A percentile compares a stretch with the other conserved stretches of the same genome.
Evolutionary conservation across 139 green algal species (phyloP).

Genomic region (Tetratostichococcus sp.): DNA sequence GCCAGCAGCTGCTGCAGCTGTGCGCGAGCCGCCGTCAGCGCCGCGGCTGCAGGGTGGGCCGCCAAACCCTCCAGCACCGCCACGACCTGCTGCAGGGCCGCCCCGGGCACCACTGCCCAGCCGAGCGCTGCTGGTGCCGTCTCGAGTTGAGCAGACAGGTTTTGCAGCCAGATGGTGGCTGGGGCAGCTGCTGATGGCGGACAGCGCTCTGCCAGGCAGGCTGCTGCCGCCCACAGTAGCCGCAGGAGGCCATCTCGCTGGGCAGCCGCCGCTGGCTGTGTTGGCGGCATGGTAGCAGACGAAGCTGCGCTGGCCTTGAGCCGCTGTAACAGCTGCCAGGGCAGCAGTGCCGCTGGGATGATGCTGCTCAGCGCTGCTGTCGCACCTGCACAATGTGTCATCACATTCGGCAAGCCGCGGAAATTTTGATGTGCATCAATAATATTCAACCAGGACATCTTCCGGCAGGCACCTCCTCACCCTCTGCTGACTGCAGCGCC

Average conservation of each 20-base stretch:
- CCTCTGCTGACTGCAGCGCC: neutral
- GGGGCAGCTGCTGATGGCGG: neutral
- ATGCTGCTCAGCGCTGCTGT: neutral
- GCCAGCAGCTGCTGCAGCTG: slow-evolving; percentile 15
- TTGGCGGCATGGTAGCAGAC: neutral
- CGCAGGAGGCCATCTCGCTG: slow-evolving; percentile 7
- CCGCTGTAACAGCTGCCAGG: neutral
- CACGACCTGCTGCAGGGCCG: neutral
- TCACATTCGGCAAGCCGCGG: too few relatives aligned
- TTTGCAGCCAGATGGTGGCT: neutral
- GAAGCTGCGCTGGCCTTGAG: neutral
- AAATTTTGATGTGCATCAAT: too few relatives aligned
- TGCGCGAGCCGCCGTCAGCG: slow-evolving; percentile 3
- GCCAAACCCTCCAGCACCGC: slow-evolving; percentile 6
- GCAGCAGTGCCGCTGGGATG: neutral
- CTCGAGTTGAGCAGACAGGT: slow-evolving; percentile 15
- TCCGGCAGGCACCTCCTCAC: too few relatives aligned
- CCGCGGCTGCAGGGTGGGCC: slow-evolving; percentile 11
- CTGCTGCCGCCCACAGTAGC: slow-evolving; percentile 29
- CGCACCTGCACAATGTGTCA: neutral
- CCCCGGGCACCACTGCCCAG: neutral
- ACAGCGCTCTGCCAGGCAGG: slow-evolving; percentile 33
- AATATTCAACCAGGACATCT: too few relatives aligned
- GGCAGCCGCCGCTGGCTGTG: neutral
- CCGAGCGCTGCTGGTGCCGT: neutral